Conservation (phyloP, 2,329 filamentous ascomycete species). For the Microdochium nivale region DNA sequence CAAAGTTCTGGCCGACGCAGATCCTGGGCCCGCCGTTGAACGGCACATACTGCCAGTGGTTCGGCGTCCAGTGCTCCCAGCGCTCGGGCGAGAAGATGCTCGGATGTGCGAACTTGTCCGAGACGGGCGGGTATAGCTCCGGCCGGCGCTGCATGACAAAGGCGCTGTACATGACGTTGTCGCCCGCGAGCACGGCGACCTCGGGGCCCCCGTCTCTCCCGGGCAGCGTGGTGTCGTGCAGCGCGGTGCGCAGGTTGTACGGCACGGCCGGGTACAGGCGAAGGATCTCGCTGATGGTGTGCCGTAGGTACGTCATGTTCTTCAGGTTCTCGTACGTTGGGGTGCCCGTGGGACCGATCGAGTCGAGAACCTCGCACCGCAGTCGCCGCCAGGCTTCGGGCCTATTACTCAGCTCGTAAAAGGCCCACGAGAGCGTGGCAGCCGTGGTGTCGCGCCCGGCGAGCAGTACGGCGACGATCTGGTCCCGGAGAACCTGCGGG, state of each 20-base stretch:
- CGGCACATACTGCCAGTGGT: constrained; percentile 44
- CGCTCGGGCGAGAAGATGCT: constrained; percentile 38
- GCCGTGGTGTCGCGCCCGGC: constrained; percentile 67
- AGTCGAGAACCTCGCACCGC: constrained; percentile 47
- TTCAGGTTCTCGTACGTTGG: constrained; percentile 59
- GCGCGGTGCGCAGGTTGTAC: constrained; percentile 34
- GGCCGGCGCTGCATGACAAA: constrained; percentile 41
- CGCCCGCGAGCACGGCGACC: constrained; percentile 35
- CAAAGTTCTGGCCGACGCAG: constrained; percentile 52
- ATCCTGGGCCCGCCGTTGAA: constrained; percentile 46
- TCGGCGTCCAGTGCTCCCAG: constrained; percentile 42
- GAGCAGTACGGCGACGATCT: constrained; percentile 64
- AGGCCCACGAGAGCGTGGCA: constrained; percentile 55
- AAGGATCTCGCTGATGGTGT: constrained; percentile 37
- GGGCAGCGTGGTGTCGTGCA: constrained; percentile 14
- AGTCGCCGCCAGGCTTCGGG: constrained; percentile 49
- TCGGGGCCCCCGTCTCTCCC: constrained; percentile 14
- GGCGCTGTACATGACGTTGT: constrained; percentile 39
- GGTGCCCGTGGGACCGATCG: constrained; percentile 40
- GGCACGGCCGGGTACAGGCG: constrained; percentile 48
- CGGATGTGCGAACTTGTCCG: constrained; percentile 24
- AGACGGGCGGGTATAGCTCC: constrained; percentile 37
- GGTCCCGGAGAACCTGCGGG: constrained; percentile 59
- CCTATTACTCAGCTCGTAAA: constrained; percentile 56
- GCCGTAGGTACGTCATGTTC: constrained; percentile 56